A percentile compares a stretch with the other conserved stretches of the same genome.
Conservation (phyloP, 345 rosid genomes). For the Eucalyptus sp. region DNA sequence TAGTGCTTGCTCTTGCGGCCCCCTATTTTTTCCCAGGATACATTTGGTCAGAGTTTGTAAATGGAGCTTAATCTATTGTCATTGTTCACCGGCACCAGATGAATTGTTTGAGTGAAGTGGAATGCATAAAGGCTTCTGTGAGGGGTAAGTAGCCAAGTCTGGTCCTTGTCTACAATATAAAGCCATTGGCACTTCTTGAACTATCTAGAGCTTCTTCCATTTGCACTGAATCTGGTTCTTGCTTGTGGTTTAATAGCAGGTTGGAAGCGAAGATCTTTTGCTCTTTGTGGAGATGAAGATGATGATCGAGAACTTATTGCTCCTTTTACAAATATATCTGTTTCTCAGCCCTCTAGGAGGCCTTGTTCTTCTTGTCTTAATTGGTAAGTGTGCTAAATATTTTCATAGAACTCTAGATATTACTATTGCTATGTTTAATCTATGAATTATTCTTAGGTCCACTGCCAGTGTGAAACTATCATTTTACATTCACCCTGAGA, state of each 20-base stretch:
- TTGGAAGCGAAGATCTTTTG: background rate
- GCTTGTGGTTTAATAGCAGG: background rate
- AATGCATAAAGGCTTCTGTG: background rate
- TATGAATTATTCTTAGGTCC: background rate
- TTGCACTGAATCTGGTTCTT: background rate
- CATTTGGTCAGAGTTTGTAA: background rate
- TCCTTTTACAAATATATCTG: background rate
- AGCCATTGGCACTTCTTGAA: background rate
- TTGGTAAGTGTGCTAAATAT: background rate
- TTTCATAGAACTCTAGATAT: background rate
- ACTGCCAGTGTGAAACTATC: background rate
- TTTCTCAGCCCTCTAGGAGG: background rate
- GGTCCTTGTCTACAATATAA: background rate
- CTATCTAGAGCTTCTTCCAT: background rate
- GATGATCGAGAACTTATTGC: background rate
- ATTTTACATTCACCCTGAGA: background rate
- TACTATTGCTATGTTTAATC: background rate
- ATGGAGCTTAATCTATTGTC: background rate
- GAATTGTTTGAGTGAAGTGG: background rate
- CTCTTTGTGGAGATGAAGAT: background rate
- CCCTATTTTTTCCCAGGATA: background rate
- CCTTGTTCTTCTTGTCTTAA: background rate
- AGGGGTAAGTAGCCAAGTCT: background rate
- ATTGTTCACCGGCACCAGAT: background rate
- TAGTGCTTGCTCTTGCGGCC: background rate